Evolutionary conservation across 768 basidiomycete species (phyloP).

Genomic region (Mycena polygramma): DNA sequence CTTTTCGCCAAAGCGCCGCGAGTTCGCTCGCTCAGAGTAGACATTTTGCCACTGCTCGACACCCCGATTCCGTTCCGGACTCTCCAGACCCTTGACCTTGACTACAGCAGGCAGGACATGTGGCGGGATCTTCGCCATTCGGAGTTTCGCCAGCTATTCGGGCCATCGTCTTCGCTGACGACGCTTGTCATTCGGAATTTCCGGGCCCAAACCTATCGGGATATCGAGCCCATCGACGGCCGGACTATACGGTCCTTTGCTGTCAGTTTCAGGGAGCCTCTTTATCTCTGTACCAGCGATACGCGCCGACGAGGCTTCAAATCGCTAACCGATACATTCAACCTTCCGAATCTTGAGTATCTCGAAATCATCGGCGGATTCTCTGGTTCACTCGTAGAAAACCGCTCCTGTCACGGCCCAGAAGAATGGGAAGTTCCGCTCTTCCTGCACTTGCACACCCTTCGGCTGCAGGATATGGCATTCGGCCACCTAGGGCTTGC

Average conservation of each 20-base stretch:
- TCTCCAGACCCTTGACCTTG: slow-evolving; percentile 1
- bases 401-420: not conserved
- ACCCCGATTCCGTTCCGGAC: not conserved
- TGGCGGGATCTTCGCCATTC: not conserved
- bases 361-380: slow-evolving; percentile 13
- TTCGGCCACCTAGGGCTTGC: too few species aligned
- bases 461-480: slow-evolving; percentile 11
- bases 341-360: slow-evolving; percentile 5
- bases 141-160: not conserved
- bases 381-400: not conserved
- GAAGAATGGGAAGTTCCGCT: slow-evolving; percentile 1
- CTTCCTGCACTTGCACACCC: slow-evolving; percentile 4
- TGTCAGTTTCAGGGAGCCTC: too few species aligned
- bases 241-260: not conserved
- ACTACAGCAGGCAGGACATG: not conserved
- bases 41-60: not conserved
- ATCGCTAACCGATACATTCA: not conserved
- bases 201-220: not conserved
- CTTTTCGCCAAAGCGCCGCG: too few species aligned
- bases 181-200: slow-evolving; percentile 17
- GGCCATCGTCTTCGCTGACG: not conserved
- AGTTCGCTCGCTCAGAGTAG: not conserved
- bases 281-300: too few species aligned
- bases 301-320: not conserved
- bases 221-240: not conserved